Percentiles rank a stretch among this genome's conserved stretches.
Evolutionary conservation across 1,284 basidiomycete species (phyloP).

Genomic region (Ceratobasidium sp.): DNA sequence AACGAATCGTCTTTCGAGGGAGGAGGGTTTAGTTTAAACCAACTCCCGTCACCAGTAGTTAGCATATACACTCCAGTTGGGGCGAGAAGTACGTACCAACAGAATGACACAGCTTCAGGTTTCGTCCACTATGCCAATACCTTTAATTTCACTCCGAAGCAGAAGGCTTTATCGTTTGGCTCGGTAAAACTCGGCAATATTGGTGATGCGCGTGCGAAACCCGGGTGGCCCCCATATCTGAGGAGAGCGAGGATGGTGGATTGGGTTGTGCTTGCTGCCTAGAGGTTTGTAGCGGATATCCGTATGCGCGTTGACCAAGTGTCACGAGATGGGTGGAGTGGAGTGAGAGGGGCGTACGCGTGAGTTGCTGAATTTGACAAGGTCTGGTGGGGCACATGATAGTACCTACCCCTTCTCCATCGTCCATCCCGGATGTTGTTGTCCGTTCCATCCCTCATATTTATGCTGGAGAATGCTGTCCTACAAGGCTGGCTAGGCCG

Average conservation of each 20-base stretch:
- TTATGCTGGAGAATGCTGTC: no score
- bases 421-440: no score
- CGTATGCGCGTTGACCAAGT: constrained; percentile 51
- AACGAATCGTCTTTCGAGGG: constrained; percentile 22
- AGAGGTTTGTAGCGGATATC: constrained; percentile 73
- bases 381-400: constrained; percentile 74
- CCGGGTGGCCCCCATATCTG: constrained; percentile 81
- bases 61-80: no score
- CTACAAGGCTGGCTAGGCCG: no score
- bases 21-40: constrained; percentile 72
- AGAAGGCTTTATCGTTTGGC: constrained; percentile 78
- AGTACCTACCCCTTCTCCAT: no score
- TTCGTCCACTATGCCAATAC: constrained; percentile 84
- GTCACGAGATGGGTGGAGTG: constrained; percentile 6
- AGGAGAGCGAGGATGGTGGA: constrained; percentile 77
- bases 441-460: no score
- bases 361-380: constrained; percentile 80
- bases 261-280: constrained; percentile 76
- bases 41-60: constrained; percentile 24
- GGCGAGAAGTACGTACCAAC: constrained; percentile 70
- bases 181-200: constrained; percentile 83
- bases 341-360: constrained; percentile 60
- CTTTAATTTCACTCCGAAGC: constrained; percentile 50
- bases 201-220: constrained; percentile 77
- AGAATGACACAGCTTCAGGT: constrained; percentile 92